A percentile compares a stretch with the other conserved stretches of the same genome.
Conservation (phyloP, 2,329 filamentous ascomycete genomes). For the Aspergillus sp. region DNA sequence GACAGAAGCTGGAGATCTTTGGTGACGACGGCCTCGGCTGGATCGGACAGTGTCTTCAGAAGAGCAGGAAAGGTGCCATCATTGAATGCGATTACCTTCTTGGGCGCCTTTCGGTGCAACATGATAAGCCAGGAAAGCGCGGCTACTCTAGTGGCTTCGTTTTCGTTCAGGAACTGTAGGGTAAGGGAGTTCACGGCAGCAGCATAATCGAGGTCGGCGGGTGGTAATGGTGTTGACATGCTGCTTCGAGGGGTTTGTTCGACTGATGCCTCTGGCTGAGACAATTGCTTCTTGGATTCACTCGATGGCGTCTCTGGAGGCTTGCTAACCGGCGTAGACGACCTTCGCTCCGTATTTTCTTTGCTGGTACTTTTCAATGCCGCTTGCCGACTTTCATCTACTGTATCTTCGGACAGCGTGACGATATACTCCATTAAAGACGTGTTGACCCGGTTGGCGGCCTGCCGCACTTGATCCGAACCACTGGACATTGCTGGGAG, state of each 20-base stretch:
- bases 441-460: conserved; percentile 84
- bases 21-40: conserved; percentile 91
- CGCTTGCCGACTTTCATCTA: conserved; percentile 42
- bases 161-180: conserved; percentile 90
- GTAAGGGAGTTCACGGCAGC: conserved; percentile 92
- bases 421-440: conserved; percentile 94
- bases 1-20: conserved; percentile 90
- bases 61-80: conserved; percentile 95
- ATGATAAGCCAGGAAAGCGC: conserved; percentile 96
- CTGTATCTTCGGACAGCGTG: conserved; percentile 73
- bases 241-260: conserved; percentile 50
- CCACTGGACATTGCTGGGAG: conserved; percentile 92
- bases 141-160: conserved; percentile 91
- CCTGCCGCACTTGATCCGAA: conserved; percentile 83
- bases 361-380: conserved; percentile 45
- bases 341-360: conserved; percentile 43
- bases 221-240: conserved; percentile 49
- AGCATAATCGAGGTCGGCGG: conserved; percentile 84
- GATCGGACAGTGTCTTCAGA: conserved; percentile 93
- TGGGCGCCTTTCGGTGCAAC: conserved; percentile 91
- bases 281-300: conserved; percentile 35
- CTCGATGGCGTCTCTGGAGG: conserved; percentile 29
- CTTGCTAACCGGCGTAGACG: conserved; percentile 41
- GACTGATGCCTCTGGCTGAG: conserved; percentile 29
- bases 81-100: conserved; percentile 91